Evolutionary conservation across 129 eudicot genomes (phyloP).

Genomic region (Daucus carota): DH1_v3.0 NC_030389.2:13981001-13981500

Average conservation of each 20-base stretch:
- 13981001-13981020: constrained; percentile 28
- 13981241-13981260: too few relatives aligned
- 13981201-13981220: too few relatives aligned
- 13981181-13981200: constrained; percentile 47
- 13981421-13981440: constrained; percentile 12
- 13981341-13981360: not conserved
- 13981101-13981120: constrained; percentile 21
- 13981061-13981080: not conserved
- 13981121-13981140: constrained; percentile 32
- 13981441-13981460: not conserved
- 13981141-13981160: not conserved
- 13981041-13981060: not conserved
- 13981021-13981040: too few relatives aligned
- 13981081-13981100: not conserved
- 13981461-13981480: not conserved
- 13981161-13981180: constrained; percentile 49
- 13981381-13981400: constrained; percentile 19
- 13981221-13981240: too few relatives aligned
- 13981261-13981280: not conserved
- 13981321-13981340: not conserved
- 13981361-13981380: constrained; percentile 27
- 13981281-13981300: constrained; percentile 32
- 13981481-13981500: not conserved
- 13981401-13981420: constrained; percentile 29
- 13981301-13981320: constrained; percentile 26